phyloP scores from a whole-genome alignment of 2,329 filamentous ascomycete species.

The Penicillium sp. region DNA sequence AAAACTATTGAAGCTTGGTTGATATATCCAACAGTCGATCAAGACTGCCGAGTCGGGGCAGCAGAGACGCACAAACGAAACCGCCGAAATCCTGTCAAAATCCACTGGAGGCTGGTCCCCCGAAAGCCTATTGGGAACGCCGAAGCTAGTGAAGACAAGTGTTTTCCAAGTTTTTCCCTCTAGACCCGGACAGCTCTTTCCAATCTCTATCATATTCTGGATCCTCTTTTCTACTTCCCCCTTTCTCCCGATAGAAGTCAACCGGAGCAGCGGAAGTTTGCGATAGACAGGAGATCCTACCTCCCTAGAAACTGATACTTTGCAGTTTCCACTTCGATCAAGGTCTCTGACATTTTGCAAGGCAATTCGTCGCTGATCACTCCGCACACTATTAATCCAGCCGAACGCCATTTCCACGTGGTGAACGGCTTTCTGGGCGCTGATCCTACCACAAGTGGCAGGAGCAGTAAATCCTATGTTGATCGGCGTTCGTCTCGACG shows the following conservation, averaged over 20 bases:
- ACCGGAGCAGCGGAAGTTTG: background rate
- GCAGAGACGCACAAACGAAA: background rate
- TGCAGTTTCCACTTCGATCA: background rate
- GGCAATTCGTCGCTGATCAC: background rate
- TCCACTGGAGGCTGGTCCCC: background rate
- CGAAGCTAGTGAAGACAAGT: background rate
- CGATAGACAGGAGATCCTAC: background rate
- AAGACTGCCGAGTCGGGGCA: background rate
- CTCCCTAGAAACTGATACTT: background rate
- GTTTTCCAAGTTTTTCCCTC: background rate
- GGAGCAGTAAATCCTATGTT: background rate
- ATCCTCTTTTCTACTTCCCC: background rate
- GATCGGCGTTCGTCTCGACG: background rate
- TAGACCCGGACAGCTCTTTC: background rate
- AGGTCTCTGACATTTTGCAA: background rate
- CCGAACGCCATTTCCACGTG: background rate
- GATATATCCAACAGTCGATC: background rate
- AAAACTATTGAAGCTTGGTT: conserved; percentile 3
- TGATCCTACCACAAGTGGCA: conserved; percentile 2
- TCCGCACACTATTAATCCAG: background rate
- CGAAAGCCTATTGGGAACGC: background rate
- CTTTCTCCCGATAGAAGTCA: background rate
- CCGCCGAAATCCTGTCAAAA: background rate
- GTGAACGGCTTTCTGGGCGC: background rate
- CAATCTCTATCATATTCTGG: background rate